phyloP scores from a whole-genome alignment of 805 yeast genomes.

The Priceomyces medius region DNA sequence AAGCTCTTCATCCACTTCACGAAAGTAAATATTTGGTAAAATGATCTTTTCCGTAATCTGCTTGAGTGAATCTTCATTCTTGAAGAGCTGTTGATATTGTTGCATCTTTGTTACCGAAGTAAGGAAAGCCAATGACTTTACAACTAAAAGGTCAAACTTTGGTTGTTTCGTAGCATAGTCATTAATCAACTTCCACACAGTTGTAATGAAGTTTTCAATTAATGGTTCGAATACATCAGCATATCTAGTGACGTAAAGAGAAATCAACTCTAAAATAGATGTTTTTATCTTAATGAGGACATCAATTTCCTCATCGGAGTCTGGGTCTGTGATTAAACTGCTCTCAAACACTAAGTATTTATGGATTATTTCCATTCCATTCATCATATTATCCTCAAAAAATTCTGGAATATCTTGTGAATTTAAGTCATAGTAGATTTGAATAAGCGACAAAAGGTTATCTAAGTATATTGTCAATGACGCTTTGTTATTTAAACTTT shows the following conservation, averaged over 20 bases:
- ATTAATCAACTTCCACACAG: constrained; percentile 73
- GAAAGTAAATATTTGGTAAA: constrained; percentile 81
- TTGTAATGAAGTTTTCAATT: constrained; percentile 74
- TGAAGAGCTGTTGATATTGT: constrained; percentile 64
- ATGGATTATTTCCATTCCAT: constrained; percentile 78
- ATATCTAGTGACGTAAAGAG: constrained; percentile 84
- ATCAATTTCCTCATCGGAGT: constrained; percentile 69
- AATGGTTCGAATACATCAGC: constrained; percentile 86
- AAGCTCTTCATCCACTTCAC: constrained; percentile 86
- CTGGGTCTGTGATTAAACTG: constrained; percentile 50
- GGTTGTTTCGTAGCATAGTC: constrained; percentile 64
- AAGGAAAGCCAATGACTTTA: constrained; percentile 75
- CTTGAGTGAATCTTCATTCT: constrained; percentile 56
- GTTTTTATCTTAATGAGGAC: constrained; percentile 71
- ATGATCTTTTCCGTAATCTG: constrained; percentile 81
- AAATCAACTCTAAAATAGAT: constrained; percentile 79
- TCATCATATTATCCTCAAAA: constrained; percentile 83
- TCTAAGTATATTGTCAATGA: constrained; percentile 61
- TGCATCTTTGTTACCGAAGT: constrained; percentile 77
- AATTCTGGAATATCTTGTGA: constrained; percentile 98
- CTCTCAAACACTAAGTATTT: constrained; percentile 70
- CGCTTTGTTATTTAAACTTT: constrained; percentile 45
- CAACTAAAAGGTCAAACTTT: constrained; percentile 81
- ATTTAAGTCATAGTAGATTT: constrained; percentile 88
- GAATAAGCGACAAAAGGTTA: constrained; percentile 66